These are phyloP conservation scores for Davidsoniella virescens DNA, from an alignment of 2,329 filamentous ascomycete genomes.

Conservation along the genomic window DNA sequence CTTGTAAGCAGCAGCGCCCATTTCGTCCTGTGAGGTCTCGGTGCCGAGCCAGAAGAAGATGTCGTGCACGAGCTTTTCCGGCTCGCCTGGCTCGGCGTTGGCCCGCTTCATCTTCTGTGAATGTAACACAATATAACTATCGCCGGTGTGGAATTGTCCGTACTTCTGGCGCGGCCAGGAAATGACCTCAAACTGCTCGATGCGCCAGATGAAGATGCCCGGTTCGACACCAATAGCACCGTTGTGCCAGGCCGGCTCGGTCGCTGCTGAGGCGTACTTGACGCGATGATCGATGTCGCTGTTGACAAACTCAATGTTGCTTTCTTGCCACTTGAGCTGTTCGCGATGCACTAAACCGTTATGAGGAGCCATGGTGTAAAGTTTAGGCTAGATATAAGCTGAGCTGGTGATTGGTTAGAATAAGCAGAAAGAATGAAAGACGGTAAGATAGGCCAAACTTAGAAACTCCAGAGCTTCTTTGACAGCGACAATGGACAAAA, in stretches of 20 bases:
- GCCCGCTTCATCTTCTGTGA: slow-evolving; percentile 33
- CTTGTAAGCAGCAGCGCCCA: slow-evolving; percentile 53
- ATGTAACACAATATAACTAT: slow-evolving; percentile 50
- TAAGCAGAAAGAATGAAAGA: no score
- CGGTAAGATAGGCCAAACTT: not conserved
- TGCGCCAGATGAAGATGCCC: slow-evolving; percentile 48
- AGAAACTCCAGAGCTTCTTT: not conserved
- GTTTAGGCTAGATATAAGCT: not conserved
- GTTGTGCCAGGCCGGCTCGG: slow-evolving; percentile 52
- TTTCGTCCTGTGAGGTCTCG: slow-evolving; percentile 52
- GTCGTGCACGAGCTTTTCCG: slow-evolving; percentile 39
- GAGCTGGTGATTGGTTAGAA: no score
- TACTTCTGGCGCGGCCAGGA: slow-evolving; percentile 39
- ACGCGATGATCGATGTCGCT: slow-evolving; percentile 49
- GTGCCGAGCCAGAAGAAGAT: slow-evolving; percentile 55
- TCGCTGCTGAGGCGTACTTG: slow-evolving; percentile 48
- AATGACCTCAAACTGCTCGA: slow-evolving; percentile 50
- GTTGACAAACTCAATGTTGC: slow-evolving; percentile 50
- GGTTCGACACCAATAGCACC: slow-evolving; percentile 33
- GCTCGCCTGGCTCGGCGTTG: slow-evolving; percentile 18
- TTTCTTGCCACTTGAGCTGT: slow-evolving; percentile 51
- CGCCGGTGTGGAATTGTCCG: slow-evolving; percentile 49
- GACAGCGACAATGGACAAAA: no score
- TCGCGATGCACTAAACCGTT: slow-evolving; percentile 45
- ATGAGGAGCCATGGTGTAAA: slow-evolving; percentile 34